A percentile compares a stretch with the other conserved stretches of the same genome.
Conservation (phyloP, 768 basidiomycete genomes). For the Pleurotus cornucopiae region DNA sequence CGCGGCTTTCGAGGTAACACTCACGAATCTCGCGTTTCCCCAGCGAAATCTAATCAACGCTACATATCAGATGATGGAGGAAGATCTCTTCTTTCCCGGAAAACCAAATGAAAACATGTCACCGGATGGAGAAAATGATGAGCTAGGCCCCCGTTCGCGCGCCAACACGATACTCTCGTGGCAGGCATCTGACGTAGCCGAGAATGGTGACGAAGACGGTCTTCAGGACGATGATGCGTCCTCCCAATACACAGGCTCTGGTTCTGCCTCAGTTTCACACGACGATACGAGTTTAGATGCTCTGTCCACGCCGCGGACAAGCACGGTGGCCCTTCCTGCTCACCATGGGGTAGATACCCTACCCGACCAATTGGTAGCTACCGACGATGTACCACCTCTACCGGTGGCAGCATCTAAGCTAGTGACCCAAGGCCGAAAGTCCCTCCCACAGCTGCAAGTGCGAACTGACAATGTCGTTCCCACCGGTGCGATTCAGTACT, state of each 20-base stretch:
- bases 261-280: not conserved
- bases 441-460: slow-evolving; percentile 2
- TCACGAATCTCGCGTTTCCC: not conserved
- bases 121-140: slow-evolving; percentile 20
- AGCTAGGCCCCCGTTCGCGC: slow-evolving; percentile 17
- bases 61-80: slow-evolving; percentile 55
- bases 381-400: not conserved
- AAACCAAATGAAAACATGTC: slow-evolving; percentile 32
- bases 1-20: slow-evolving; percentile 60
- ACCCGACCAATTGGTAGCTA: not conserved
- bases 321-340: not conserved
- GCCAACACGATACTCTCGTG: slow-evolving; percentile 8
- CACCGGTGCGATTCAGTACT: not conserved
- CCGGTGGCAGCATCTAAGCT: not conserved
- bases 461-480: not conserved
- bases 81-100: slow-evolving; percentile 72
- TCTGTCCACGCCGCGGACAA: not conserved
- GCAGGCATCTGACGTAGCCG: not conserved
- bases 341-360: not conserved
- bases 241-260: slow-evolving; percentile 3
- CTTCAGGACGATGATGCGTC: slow-evolving; percentile 12
- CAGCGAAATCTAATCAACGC: not conserved
- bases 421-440: not conserved
- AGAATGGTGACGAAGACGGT: slow-evolving; percentile 3
- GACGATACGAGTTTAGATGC: not conserved